phyloP scores from a whole-genome alignment of 2,329 filamentous ascomycete species.

The Biscogniauxia marginata region DNA sequence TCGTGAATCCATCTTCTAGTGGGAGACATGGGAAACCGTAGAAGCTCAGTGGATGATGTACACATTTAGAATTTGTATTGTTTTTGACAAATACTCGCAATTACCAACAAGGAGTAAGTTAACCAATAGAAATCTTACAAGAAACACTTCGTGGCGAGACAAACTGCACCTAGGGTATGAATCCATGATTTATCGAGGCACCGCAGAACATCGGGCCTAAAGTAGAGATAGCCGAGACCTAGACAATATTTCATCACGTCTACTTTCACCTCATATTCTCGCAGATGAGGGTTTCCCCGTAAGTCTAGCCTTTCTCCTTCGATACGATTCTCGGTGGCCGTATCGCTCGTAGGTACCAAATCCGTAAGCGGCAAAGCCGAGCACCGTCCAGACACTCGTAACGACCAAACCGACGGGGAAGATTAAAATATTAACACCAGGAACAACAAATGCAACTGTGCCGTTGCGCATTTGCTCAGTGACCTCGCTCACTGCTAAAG shows the following conservation, averaged over 20 bases:
- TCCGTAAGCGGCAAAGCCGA: conserved; percentile 58
- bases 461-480: conserved; percentile 46
- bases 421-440: conserved; percentile 65
- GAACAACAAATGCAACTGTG: conserved; percentile 65
- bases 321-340: conserved; percentile 63
- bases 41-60: not conserved
- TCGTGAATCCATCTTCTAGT: not conserved
- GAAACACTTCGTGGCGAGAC: not conserved
- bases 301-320: conserved; percentile 46
- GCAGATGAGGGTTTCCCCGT: conserved; percentile 32
- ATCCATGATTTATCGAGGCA: not conserved
- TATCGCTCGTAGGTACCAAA: conserved; percentile 67
- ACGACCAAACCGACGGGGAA: conserved; percentile 70
- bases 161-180: not conserved
- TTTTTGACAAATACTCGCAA: not conserved
- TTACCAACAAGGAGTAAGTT: not conserved
- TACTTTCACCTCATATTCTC: conserved; percentile 17
- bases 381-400: conserved; percentile 58
- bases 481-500: conserved; percentile 49
- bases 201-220: not conserved
- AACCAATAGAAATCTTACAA: not conserved
- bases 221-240: not conserved
- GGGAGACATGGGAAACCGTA: not conserved
- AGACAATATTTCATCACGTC: not conserved
- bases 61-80: not conserved